Base-by-base conservation (phyloP, 2,329 filamentous ascomycete species). In the Xylariaceae sp. region DNA sequence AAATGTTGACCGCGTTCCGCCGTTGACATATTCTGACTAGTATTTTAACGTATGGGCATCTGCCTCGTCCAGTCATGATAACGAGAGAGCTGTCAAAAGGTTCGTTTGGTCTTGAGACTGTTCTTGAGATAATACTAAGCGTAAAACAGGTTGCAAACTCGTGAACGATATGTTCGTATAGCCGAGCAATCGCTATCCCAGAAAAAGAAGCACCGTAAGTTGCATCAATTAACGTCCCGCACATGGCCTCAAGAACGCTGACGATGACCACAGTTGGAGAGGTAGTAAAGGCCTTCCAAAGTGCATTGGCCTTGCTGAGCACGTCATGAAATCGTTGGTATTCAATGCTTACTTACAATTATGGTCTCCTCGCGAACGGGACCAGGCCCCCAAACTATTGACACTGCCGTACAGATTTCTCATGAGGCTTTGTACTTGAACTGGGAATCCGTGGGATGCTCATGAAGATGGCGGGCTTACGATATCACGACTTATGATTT, bases 41-140 rank as follows among this genome's bases (percentile, higher is more conserved):
- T 86, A 85, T 60, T 95, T 95, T 62, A 75, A 76, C 43, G 68
- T 82, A 28, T 96, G 90, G 89, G 85, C 87, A 18, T 73, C 83
- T 16, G 79, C 85, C 11, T 84, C 85, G 1, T 76, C 81, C 24
- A 67, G 72, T 9, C 81, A 87, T 47, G 90, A 95, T 61, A 81
- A 86, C 41, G 82, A 84, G 44, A 78, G 90, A 42, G 85, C 87
- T 18, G 73, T 80, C 48, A 91, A 91, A 63, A 81, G 89, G 84
- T 85, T 62, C 6, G 30, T n/a, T 7, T n/a, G 13, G 13, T 7
- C 8, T 32, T n/a, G 30, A 13, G 6, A 9, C 15, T 13, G 16
- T 32, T 32, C 12, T 32, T 17, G 12, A n/a, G 30, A 6, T n/a
- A n/a, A 4, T 6, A 7, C 30, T 32, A 7, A 32, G 13, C 30